phyloP scores from a whole-genome alignment of 768 basidiomycete species.

The Exsudoporus frostii region DNA sequence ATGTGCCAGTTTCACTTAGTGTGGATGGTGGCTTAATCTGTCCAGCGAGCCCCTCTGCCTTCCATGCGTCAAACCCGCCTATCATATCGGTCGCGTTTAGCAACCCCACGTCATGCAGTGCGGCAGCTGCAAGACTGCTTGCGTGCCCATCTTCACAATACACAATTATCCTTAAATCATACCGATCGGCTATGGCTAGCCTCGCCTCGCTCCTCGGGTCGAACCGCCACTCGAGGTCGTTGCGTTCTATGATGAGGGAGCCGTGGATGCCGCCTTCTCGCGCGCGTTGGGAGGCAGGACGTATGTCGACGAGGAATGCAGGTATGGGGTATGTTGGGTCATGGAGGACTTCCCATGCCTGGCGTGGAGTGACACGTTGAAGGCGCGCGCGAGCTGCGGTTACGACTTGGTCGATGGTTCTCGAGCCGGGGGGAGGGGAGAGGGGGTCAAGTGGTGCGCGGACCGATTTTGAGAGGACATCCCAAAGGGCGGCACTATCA shows the following conservation, averaged over 20 bases:
- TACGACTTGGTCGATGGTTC: slow-evolving; percentile 56
- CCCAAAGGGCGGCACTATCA: slow-evolving; percentile 67
- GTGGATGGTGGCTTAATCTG: slow-evolving; percentile 36
- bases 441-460: slow-evolving; percentile 58
- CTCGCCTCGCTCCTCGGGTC: slow-evolving; percentile 63
- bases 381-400: slow-evolving; percentile 57
- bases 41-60: slow-evolving; percentile 60
- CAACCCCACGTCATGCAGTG: slow-evolving; percentile 67
- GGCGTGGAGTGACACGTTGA: slow-evolving; percentile 55
- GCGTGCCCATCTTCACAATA: slow-evolving; percentile 74
- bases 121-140: slow-evolving; percentile 67
- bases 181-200: slow-evolving; percentile 67
- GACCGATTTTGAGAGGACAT: slow-evolving; percentile 63
- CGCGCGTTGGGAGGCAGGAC: slow-evolving; percentile 58
- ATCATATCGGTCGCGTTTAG: slow-evolving; percentile 75
- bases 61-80: slow-evolving; percentile 75
- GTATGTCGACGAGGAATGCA: slow-evolving; percentile 75
- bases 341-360: slow-evolving; percentile 61
- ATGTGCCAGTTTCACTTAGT: slow-evolving; percentile 28
- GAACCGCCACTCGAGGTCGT: slow-evolving; percentile 76
- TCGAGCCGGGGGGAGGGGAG: slow-evolving; percentile 61
- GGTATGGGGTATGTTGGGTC: slow-evolving; percentile 53
- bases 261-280: slow-evolving; percentile 60
- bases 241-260: slow-evolving; percentile 71
- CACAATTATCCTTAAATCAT: slow-evolving; percentile 70